Base-by-base conservation (phyloP, 331 rosid genomes). In the Saraca asoca region DNA sequence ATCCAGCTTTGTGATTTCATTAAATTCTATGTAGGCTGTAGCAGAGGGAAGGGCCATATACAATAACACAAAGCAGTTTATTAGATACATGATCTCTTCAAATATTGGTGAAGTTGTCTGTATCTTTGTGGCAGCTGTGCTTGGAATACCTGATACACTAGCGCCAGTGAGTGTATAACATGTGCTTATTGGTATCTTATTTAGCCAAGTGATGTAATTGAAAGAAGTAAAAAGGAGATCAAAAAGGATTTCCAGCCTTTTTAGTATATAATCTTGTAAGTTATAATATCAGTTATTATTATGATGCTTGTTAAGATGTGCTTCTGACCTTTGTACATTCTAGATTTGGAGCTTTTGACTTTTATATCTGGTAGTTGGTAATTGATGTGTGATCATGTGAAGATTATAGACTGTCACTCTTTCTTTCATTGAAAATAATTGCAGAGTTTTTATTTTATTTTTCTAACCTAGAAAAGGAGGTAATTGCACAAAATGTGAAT, bases 21-120 rank as follows among this genome's bases (percentile, higher is more conserved):
- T 68, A 70, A 46, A 69, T 71, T 64, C 20, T 70, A 63, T 50
- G 76, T 78, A 92, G 98, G 98, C 97, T 61, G 91, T 93, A 69
- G 96, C 98, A 62, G 98, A 93, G 87, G 98, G 98, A 70, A 84
- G 98, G 82, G 97, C 98, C 64, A 93, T 93, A 68, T 93, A 93
- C 79, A 90, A 88, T 64, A 93, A 93, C 73, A 93, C 98, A 7
- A 93, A 90, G 79, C 98, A 93, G 70, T 93, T 93, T 75, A 93
- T 93, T 73, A 88, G 98, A 87, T 93, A 93, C 86, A 93, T 93
- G 98, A 93, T 93, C 53, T 93, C 98, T 78, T 93, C 98, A 62
- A 93, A 93, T 82, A 93, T 93, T 60, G 98, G 98, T 24, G 98
- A 93, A 90, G 98, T 93, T 43, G 97, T 93, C 41, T 93, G 98